phyloP scores from a whole-genome alignment of 805 yeast species.

The Danielia reshetovae region DNA sequence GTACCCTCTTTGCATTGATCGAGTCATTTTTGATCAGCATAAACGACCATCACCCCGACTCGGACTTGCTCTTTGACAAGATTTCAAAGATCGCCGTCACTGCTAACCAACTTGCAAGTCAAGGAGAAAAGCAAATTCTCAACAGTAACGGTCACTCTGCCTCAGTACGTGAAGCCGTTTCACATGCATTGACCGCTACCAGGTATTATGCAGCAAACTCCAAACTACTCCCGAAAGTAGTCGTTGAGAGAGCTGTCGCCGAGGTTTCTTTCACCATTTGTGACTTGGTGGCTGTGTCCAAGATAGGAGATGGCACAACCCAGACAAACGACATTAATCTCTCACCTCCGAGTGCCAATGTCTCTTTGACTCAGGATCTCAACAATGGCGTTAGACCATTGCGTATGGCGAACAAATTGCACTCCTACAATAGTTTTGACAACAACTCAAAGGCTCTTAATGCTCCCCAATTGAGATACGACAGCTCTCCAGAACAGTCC shows the following conservation, averaged over 20 bases:
- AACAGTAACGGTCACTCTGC: slow-evolving; percentile 38
- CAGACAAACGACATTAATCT: slow-evolving; percentile 1
- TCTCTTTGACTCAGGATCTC: not conserved
- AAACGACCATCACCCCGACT: slow-evolving; percentile 22
- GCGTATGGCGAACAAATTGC: slow-evolving; percentile 58
- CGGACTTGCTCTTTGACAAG: slow-evolving; percentile 46
- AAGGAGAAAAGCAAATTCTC: slow-evolving; percentile 22
- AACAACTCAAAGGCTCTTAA: too few species aligned
- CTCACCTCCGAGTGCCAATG: slow-evolving; percentile 1
- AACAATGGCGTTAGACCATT: slow-evolving; percentile 57
- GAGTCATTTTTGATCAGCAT: slow-evolving; percentile 41
- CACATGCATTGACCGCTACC: slow-evolving; percentile 72
- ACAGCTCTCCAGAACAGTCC: slow-evolving; percentile 2
- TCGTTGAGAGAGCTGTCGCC: slow-evolving; percentile 71
- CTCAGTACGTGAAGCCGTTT: slow-evolving; percentile 59
- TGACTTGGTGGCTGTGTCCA: slow-evolving; percentile 54
- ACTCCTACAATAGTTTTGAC: slow-evolving; percentile 14
- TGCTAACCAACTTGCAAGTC: slow-evolving; percentile 40
- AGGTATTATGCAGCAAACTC: slow-evolving; percentile 67
- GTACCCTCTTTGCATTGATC: slow-evolving; percentile 45
- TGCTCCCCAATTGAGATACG: too few species aligned
- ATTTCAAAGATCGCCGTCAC: slow-evolving; percentile 47
- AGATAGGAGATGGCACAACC: slow-evolving; percentile 11
- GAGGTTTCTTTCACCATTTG: slow-evolving; percentile 68
- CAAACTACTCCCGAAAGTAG: slow-evolving; percentile 61